Evolutionary conservation across 768 basidiomycete species (phyloP).

Genomic region (Lactarius evosmus): DNA sequence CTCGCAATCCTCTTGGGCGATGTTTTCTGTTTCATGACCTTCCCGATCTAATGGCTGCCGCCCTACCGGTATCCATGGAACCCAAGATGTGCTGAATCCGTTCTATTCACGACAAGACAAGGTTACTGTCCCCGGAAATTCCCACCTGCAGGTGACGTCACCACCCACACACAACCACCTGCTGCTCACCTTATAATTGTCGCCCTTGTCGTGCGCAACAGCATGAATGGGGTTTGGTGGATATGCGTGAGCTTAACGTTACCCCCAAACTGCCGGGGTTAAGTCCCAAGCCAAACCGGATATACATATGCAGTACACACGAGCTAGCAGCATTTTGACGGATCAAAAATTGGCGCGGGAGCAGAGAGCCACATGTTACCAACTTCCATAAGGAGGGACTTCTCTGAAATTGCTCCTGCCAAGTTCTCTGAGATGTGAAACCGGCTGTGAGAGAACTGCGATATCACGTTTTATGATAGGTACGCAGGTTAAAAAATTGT

Average conservation of each 20-base stretch:
- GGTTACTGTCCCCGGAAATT: not conserved
- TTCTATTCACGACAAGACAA: not conserved
- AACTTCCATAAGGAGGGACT: conserved; percentile 5
- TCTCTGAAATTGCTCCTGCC: conserved; percentile 3
- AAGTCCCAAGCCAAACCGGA: not conserved
- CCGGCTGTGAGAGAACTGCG: not conserved
- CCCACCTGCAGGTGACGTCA: conserved; percentile 14
- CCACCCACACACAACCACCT: not conserved
- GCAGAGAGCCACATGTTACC: not conserved
- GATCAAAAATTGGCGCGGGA: not conserved
- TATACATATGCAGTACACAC: not conserved
- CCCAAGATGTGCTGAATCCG: not conserved
- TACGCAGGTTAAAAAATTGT: not conserved
- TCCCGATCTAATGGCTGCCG: conserved; percentile 17
- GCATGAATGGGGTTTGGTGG: not conserved
- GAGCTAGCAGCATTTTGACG: not conserved
- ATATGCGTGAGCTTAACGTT: not conserved
- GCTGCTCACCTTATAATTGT: not conserved
- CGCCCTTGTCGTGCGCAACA: not conserved
- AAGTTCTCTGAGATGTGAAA: not conserved
- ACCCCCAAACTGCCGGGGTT: not conserved
- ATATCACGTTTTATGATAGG: conserved; percentile 17
- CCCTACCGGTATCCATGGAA: conserved; percentile 17
- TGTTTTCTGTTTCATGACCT: conserved; percentile 2
- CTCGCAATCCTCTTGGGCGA: not conserved